Evolutionary conservation across 148 eudicot species (phyloP).

Genomic region (Amaranthus cruentus): DNA sequence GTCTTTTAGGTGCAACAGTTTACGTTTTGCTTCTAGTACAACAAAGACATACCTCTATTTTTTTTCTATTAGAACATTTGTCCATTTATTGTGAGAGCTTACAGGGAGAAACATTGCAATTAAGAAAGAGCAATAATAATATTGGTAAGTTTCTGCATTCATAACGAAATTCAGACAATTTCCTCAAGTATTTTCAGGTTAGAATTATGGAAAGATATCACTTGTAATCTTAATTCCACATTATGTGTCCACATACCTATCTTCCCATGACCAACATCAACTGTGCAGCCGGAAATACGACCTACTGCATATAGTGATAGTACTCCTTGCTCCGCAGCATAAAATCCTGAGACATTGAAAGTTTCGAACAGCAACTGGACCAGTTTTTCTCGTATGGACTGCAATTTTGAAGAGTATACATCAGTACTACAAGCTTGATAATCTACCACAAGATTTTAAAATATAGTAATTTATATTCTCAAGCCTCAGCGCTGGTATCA

Average conservation of each 20-base stretch:
- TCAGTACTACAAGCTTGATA: slow-evolving; percentile 7
- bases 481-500: not conserved
- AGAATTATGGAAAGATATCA: not conserved
- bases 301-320: slow-evolving; percentile 88
- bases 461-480: not conserved
- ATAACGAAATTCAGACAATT: not conserved
- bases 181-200: not conserved
- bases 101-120: no score
- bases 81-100: no score
- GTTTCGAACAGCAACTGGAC: slow-evolving; percentile 90
- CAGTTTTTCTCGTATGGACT: slow-evolving; percentile 77
- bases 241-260: slow-evolving; percentile 40
- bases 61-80: no score
- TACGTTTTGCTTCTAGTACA: not conserved
- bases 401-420: slow-evolving; percentile 16
- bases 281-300: slow-evolving; percentile 87
- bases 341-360: slow-evolving; percentile 79
- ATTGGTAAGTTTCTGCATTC: not conserved
- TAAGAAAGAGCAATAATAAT: not conserved
- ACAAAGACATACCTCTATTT: not conserved
- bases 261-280: slow-evolving; percentile 89
- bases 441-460: not conserved
- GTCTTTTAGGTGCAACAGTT: not conserved
- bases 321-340: slow-evolving; percentile 86
- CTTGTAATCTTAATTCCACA: not conserved